Evolutionary conservation across 305 asterid genomes (phyloP), one percentile per base, ranked within the genome.

Genomic region (Fraxinus sp.): DNA sequence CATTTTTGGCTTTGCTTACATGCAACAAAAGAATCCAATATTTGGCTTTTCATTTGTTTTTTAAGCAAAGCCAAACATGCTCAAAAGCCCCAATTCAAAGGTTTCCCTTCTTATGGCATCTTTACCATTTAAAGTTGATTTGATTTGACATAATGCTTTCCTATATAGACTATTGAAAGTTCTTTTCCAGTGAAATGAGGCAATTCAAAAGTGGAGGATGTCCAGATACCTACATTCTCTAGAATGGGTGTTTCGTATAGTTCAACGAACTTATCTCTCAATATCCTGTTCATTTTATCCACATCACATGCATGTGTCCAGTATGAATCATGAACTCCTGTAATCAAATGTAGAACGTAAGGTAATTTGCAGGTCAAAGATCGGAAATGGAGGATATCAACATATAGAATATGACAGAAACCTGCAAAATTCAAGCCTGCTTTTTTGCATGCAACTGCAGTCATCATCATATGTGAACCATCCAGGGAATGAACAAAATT

Each of bases 401-500:
- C 33, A 26, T 22, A 82, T 10, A 11, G 62, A 35, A 66, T 20
- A 64, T 6, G 77, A 83, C 66, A 70, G 36, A 59, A 71, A 96
- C 99, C 99, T 89, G 99, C 99, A 86, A 96, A 96, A 84, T 85
- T 90, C 89, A 96, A 87, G 90, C 98, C 98, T 74, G 92, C 98
- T 55, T 87, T 89, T 87, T 87, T 91, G 96, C 99, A 96, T 64
- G 98, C 99, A 43, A 93, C 85, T 35, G 99, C 99, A 22, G 98
- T 96, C 99, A 96, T 95, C 99, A 96, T 96, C 99, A 96, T 96
- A 82, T 96, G 99, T 52, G 99, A 92, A 87, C 99, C 95, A 82
- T 96, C 99, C 35, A 96, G 98, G 32, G 99, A 96, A 83, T 96
- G 99, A 81, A 96, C 97, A 82, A 93, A 96, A 82, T 96, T 96